phyloP scores from a whole-genome alignment of 73 alveolate species.

The Blepharisma japonicum region DNA sequence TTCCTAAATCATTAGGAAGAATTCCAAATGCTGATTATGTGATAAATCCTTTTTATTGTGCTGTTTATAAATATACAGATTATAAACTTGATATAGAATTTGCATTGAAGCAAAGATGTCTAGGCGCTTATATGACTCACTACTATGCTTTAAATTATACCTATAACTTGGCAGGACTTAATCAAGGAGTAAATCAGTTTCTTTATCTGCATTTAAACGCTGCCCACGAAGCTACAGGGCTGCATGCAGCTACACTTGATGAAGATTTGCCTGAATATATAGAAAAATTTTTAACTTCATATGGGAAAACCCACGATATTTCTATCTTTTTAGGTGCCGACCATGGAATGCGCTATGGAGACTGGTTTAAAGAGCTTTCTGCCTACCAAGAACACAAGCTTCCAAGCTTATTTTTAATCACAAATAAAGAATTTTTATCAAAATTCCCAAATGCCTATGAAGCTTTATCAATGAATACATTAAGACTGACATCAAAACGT shows the following conservation, averaged over 20 bases:
- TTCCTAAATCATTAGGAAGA: constrained; percentile 6
- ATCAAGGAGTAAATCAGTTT: background rate
- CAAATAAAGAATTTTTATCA: background rate
- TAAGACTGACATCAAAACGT: background rate
- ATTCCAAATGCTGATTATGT: constrained; percentile 5
- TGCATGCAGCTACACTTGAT: background rate
- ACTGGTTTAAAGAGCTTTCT: background rate
- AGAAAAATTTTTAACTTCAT: background rate
- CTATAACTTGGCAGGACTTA: background rate
- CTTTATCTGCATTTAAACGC: background rate
- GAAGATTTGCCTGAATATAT: background rate
- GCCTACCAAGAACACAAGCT: background rate
- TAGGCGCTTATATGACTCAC: background rate
- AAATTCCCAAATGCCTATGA: background rate
- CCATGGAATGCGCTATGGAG: constrained; percentile 8
- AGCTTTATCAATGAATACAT: background rate
- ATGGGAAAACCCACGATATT: background rate
- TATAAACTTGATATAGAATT: background rate
- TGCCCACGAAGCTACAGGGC: constrained; percentile 3
- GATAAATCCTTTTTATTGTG: constrained; percentile 17
- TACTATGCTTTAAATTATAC: background rate
- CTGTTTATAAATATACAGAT: constrained; percentile 7
- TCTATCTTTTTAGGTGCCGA: background rate
- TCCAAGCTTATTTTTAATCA: background rate
- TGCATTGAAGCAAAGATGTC: background rate